A percentile compares a stretch with the other conserved stretches of the same genome.
These are phyloP conservation scores for Leptographium flavum DNA, from an alignment of 2,329 filamentous ascomycete species.

Conservation along the genomic window DNA sequence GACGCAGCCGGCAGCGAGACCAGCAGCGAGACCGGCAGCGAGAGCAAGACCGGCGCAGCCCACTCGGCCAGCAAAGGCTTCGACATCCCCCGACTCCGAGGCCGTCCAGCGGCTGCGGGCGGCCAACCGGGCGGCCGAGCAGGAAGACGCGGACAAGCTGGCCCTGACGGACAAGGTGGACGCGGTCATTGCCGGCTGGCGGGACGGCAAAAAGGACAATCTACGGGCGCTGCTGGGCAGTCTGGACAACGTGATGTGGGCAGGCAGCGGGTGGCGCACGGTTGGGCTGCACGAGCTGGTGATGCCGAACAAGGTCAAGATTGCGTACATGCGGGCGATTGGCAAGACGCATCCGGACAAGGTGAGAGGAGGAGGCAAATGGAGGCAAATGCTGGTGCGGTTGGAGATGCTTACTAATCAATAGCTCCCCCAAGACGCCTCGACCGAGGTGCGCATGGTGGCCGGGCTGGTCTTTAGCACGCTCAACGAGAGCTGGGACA, in stretches of 20 bases:
- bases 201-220: conserved; percentile 85
- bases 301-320: conserved; percentile 88
- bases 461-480: conserved; percentile 52
- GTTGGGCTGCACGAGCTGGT: conserved; percentile 88
- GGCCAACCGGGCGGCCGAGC: conserved; percentile 74
- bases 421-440: conserved; percentile 49
- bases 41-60: neutral
- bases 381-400: neutral
- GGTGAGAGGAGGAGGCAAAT: conserved; percentile 34
- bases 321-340: conserved; percentile 98
- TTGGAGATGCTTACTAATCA: neutral
- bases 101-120: conserved; percentile 72
- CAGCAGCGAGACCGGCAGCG: neutral
- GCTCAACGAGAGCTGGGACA: conserved; percentile 60
- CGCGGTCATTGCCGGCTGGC: conserved; percentile 64
- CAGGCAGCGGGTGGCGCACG: conserved; percentile 90
- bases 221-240: conserved; percentile 75
- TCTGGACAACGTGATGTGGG: conserved; percentile 81
- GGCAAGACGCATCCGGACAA: conserved; percentile 97
- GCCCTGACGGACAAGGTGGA: conserved; percentile 77
- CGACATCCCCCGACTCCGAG: conserved; percentile 39
- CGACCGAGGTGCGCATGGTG: conserved; percentile 51
- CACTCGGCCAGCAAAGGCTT: neutral
- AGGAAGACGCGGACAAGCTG: conserved; percentile 85
- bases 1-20: conserved; percentile 14